Percentiles rank a stretch among this genome's conserved stretches.
Conservation (phyloP, 768 basidiomycete species). For the Daedaleopsis sinensis region DNA sequence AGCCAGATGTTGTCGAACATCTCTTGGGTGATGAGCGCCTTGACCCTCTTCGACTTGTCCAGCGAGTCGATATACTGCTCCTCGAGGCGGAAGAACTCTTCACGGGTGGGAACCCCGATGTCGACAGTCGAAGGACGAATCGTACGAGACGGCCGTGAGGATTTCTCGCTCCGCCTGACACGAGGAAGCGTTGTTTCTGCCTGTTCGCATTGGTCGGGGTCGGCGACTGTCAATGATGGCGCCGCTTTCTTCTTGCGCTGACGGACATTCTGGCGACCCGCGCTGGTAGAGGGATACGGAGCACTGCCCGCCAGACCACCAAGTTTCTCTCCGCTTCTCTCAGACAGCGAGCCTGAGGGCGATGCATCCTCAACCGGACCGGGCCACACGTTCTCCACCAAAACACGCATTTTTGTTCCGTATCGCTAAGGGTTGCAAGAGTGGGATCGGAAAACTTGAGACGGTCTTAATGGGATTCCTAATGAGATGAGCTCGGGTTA, state of each 20-base stretch:
- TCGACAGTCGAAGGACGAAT: not conserved
- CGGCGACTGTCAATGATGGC: too few relatives aligned
- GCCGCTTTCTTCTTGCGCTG: not conserved
- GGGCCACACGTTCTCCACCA: too few relatives aligned
- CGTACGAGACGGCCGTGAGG: not conserved
- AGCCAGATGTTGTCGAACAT: constrained; percentile 77
- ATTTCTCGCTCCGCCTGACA: not conserved
- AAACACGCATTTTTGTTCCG: too few relatives aligned
- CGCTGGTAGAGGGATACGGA: not conserved
- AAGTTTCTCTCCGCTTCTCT: too few relatives aligned
- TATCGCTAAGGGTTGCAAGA: too few relatives aligned
- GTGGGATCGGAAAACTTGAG: too few relatives aligned
- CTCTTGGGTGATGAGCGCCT: constrained; percentile 71
- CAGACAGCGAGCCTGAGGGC: too few relatives aligned
- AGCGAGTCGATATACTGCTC: constrained; percentile 60
- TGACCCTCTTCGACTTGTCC: constrained; percentile 58
- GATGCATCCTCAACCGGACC: too few relatives aligned
- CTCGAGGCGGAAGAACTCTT: constrained; percentile 62
- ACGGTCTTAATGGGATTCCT: too few relatives aligned
- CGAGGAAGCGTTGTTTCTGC: not conserved
- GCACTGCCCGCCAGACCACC: not conserved
- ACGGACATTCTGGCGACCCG: not conserved
- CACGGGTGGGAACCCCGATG: constrained; percentile 63
- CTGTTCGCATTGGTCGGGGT: not conserved
- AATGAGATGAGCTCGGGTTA: too few relatives aligned